Evolutionary conservation across 257 asterid species (phyloP).

Genomic region (Solanum raphanifolium): DNA sequence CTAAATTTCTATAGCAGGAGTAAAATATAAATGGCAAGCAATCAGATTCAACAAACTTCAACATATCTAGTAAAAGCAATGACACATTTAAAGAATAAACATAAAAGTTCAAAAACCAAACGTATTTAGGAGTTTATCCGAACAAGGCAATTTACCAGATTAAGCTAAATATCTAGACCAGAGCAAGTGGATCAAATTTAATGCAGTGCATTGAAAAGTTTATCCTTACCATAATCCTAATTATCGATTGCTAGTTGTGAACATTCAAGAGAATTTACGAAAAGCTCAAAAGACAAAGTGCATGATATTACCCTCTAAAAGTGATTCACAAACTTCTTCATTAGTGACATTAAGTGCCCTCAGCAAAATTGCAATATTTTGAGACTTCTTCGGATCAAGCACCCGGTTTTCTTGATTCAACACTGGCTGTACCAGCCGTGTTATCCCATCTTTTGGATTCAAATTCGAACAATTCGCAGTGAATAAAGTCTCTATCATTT

Average conservation of each 20-base stretch:
- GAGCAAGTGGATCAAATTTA: not conserved
- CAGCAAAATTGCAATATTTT: slow-evolving; percentile 57
- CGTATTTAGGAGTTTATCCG: not conserved
- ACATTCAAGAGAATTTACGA: not conserved
- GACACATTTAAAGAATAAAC: not conserved
- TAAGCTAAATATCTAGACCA: not conserved
- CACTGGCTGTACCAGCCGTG: slow-evolving; percentile 16
- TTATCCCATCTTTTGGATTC: slow-evolving; percentile 25
- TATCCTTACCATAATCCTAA: not conserved
- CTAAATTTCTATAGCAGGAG: not conserved
- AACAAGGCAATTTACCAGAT: not conserved
- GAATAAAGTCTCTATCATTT: slow-evolving; percentile 72
- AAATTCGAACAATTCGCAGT: slow-evolving; percentile 30
- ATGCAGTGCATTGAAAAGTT: not conserved
- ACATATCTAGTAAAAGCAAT: not conserved
- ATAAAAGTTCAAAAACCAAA: not conserved
- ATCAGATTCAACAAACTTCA: not conserved
- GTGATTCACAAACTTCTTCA: slow-evolving; percentile 82
- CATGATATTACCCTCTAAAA: slow-evolving; percentile 46
- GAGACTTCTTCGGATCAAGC: slow-evolving; percentile 80
- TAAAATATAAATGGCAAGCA: not conserved
- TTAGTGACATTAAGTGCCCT: slow-evolving; percentile 70
- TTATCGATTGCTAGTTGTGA: not conserved
- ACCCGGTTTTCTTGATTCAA: slow-evolving; percentile 43
- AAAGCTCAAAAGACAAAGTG: not conserved